Base-by-base conservation (phyloP, 1,139 yeast genomes). In the Nakaseomyces glabratus region DNA sequence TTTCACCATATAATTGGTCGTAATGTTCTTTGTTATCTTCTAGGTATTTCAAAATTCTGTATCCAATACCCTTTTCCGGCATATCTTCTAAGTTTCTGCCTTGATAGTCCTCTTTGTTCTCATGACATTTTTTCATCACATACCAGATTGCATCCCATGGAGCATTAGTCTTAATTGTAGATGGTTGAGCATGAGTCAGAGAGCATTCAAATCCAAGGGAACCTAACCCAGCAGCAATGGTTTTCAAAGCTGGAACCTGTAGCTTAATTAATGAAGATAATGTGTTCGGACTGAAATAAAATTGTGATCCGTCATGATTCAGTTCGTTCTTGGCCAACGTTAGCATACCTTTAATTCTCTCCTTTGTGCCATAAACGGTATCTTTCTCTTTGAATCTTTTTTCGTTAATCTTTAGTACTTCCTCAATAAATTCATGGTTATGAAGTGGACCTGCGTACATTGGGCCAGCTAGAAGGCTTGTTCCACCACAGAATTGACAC, bases 391-490 rank as follows among this genome's bases (percentile, higher is more conserved):
- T 76, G 8, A 65, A 58, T 39, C 65, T 61, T 14, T 62, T 57
- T 17, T 59, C 57, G 45, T 76, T 76, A 29, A 80, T 62, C 14
- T 68, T 65, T 36, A 84, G 63, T 32, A 88, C 68, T 45, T 66
- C 70, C 23, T 73, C 68, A 31, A 90, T 66, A 49, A 86, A 90
- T 13, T 68, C 72, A 22, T 58, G 57, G 52, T 79, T 70, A 52
- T 88, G 97, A 35, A 90, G 61, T 2, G 69, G 65, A 0, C 93
- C 95, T 8, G 74, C 84, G 81, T 94, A 90, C 95, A 90, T 84
- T 38, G 99, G 99, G 1, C 99, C 99, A 2, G 93, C 90, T 28
- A 90, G 57, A 52, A 82, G 93, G 53, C 73, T 73, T 4, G 71
- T 66, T 38, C 68, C 69, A 1, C 73, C 80, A 61, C 98, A 90